These are phyloP conservation scores for Fusarium nygamai DNA, from an alignment of 2,329 filamentous ascomycete genomes.

Conservation along the genomic window DNA sequence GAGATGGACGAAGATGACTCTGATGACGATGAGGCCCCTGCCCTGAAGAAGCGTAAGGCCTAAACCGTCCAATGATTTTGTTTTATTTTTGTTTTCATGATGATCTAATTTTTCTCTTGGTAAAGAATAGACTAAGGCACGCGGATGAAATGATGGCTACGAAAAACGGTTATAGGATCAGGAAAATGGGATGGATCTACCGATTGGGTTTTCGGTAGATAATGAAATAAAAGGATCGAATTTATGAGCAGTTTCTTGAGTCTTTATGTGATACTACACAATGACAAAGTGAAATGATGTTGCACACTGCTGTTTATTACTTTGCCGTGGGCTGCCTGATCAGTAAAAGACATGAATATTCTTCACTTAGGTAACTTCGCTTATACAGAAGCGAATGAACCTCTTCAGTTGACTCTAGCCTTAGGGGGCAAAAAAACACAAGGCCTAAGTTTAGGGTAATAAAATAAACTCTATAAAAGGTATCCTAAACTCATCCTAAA, in stretches of 20 bases:
- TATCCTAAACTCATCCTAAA: too few species aligned
- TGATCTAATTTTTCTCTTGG: conserved; percentile 32
- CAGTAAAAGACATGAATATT: background rate
- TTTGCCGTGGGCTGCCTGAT: background rate
- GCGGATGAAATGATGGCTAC: conserved; percentile 16
- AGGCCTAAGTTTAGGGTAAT: too few species aligned
- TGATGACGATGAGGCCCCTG: conserved; percentile 50
- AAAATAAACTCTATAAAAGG: too few species aligned
- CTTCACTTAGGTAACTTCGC: background rate
- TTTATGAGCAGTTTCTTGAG: background rate
- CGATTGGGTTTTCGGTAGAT: conserved; percentile 9
- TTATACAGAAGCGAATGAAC: background rate
- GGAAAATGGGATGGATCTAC: conserved; percentile 12
- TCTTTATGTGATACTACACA: background rate
- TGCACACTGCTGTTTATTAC: background rate
- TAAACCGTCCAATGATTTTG: conserved; percentile 30
- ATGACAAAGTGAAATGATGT: background rate
- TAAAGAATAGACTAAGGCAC: conserved; percentile 35
- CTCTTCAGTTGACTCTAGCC: too few species aligned
- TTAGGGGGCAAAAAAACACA: too few species aligned
- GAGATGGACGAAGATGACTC: conserved; percentile 60
- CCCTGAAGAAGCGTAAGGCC: conserved; percentile 57
- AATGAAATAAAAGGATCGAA: conserved; percentile 8
- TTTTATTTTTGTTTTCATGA: background rate
- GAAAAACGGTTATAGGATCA: conserved; percentile 12